phyloP scores from a whole-genome alignment of 2,329 filamentous ascomycete genomes.

The Monosporascus sp. region DNA sequence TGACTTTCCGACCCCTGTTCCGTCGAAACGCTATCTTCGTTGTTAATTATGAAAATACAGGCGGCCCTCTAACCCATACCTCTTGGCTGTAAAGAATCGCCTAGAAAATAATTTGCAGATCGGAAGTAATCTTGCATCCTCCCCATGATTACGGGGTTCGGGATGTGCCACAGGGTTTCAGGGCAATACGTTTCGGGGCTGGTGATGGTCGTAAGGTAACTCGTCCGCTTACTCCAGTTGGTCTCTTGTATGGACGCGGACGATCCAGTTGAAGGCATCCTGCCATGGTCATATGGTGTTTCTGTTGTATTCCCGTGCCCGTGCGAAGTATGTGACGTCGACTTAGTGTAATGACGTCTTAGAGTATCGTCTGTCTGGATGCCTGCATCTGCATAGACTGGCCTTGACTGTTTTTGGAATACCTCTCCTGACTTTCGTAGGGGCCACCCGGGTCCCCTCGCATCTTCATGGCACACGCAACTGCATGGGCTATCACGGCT shows the following conservation, averaged over 20 bases:
- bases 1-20: no score
- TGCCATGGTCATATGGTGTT: constrained; percentile 2
- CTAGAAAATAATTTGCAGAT: constrained; percentile 19
- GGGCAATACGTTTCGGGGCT: constrained; percentile 12
- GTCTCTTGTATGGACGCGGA: constrained; percentile 10
- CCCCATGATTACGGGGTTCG: constrained; percentile 25
- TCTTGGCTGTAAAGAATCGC: constrained; percentile 17
- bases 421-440: neutral
- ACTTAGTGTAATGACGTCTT: constrained; percentile 2
- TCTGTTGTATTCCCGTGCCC: constrained; percentile 2
- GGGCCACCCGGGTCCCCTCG: neutral
- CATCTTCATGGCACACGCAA: constrained; percentile 5
- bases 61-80: constrained; percentile 8
- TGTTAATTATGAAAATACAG: no score
- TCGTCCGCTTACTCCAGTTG: constrained; percentile 18
- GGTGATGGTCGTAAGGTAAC: constrained; percentile 18
- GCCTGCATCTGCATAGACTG: constrained; percentile 20
- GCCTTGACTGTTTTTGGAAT: constrained; percentile 1
- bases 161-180: neutral
- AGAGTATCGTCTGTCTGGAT: constrained; percentile 20
- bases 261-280: constrained; percentile 10
- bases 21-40: no score
- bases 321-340: constrained; percentile 1
- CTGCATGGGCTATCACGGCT: neutral
- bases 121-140: constrained; percentile 29